A percentile compares a stretch with the other conserved stretches of the same genome.
Conservation (phyloP, 306 rosid genomes). For the Glycine tomentella region DNA sequence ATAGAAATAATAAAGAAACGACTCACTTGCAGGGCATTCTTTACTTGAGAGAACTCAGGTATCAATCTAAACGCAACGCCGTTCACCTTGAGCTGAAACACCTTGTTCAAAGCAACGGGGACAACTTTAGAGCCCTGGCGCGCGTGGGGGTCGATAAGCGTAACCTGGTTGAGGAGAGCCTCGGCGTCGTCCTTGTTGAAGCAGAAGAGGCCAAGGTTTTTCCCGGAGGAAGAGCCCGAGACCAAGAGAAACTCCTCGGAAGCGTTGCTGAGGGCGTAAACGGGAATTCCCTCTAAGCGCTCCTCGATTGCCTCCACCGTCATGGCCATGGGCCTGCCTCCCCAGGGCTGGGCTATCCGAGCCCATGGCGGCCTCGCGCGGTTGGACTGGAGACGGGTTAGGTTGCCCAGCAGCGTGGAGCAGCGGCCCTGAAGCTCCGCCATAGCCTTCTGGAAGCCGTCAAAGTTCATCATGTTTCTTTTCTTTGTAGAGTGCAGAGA, state of each 20-base stretch:
- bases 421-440: constrained; percentile 32
- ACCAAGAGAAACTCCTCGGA: constrained; percentile 83
- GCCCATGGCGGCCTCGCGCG: constrained; percentile 60
- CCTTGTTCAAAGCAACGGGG: constrained; percentile 88
- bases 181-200: constrained; percentile 89
- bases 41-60: constrained; percentile 82
- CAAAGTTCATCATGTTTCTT: constrained; percentile 34
- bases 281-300: constrained; percentile 87
- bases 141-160: constrained; percentile 63
- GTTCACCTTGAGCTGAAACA: constrained; percentile 84
- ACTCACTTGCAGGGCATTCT: constrained; percentile 74
- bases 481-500: no score
- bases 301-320: constrained; percentile 76
- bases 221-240: constrained; percentile 70
- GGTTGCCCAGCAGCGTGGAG: constrained; percentile 2
- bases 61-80: constrained; percentile 92
- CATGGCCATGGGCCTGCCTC: constrained; percentile 57
- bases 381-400: constrained; percentile 6
- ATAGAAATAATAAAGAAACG: not conserved
- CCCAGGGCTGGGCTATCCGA: constrained; percentile 50
- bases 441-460: constrained; percentile 44
- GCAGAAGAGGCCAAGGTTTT: constrained; percentile 83
- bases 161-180: constrained; percentile 72
- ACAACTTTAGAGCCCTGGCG: constrained; percentile 85
- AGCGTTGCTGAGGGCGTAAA: constrained; percentile 87